Conservation (phyloP, 208 protist species). For the Trypanosoma lewisi region DNA sequence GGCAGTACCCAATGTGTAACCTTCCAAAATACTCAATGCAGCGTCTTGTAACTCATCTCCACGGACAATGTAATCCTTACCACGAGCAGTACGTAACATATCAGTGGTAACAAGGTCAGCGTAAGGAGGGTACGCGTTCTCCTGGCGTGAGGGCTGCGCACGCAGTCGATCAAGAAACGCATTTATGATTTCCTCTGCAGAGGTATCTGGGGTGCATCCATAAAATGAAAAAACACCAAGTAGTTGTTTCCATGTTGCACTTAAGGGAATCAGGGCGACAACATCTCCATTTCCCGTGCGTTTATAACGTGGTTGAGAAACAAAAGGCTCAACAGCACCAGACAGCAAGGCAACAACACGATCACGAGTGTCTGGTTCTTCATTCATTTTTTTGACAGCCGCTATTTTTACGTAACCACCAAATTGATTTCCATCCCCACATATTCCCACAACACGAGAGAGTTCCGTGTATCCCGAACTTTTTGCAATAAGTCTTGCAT, state of each 20-base stretch:
- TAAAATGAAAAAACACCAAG: constrained; percentile 88
- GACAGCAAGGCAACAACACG: constrained; percentile 79
- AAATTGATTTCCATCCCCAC: constrained; percentile 85
- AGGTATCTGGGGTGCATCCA: constrained; percentile 73
- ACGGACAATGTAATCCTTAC: constrained; percentile 52
- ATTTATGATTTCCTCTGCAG: constrained; percentile 73
- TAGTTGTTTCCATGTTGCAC: constrained; percentile 90
- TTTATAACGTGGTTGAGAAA: constrained; percentile 60
- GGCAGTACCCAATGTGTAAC: constrained; percentile 49
- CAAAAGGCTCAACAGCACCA: constrained; percentile 81
- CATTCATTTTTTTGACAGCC: constrained; percentile 33
- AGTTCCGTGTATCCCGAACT: constrained; percentile 51
- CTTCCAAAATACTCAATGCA: constrained; percentile 72
- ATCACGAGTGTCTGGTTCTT: constrained; percentile 54
- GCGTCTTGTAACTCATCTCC: constrained; percentile 73
- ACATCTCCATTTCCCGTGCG: constrained; percentile 4
- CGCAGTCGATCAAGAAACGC: constrained; percentile 68
- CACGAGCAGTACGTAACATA: constrained; percentile 43
- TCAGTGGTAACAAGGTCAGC: constrained; percentile 43
- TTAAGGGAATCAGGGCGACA: constrained; percentile 32
- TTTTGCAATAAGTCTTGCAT: constrained; percentile 48
- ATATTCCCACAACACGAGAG: constrained; percentile 70
- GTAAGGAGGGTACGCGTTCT: constrained; percentile 75
- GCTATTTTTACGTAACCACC: constrained; percentile 70
- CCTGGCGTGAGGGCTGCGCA: constrained; percentile 36